These are phyloP conservation scores for Nymphaea colorata DNA, from an alignment of 164 flowering plant species.

Conservation along the genomic window DNA sequence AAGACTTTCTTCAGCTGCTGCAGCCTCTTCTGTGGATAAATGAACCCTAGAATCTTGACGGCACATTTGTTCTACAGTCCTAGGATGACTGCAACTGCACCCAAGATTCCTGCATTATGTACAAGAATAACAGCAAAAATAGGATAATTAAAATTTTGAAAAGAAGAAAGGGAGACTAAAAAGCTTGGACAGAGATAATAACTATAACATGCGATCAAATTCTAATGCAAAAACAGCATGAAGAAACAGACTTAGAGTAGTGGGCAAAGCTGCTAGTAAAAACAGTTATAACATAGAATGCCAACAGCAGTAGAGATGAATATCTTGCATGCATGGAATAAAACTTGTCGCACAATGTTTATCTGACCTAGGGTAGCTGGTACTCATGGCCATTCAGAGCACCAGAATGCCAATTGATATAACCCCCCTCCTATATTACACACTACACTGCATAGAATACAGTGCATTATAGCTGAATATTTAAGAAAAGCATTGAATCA, in stretches of 20 bases:
- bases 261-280: not conserved
- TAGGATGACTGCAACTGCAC: conserved; percentile 32
- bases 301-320: too few species aligned
- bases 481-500: too few species aligned
- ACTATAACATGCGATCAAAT: not conserved
- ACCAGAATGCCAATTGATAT: too few species aligned
- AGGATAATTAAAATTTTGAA: conserved; percentile 5
- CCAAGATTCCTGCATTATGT: conserved; percentile 21
- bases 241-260: not conserved
- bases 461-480: too few species aligned
- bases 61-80: conserved; percentile 48
- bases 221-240: not conserved
- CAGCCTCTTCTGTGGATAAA: conserved; percentile 62
- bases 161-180: conserved; percentile 1
- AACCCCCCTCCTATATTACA: too few species aligned
- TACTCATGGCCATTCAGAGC: too few species aligned
- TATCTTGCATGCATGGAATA: too few species aligned
- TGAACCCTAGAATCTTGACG: conserved; percentile 61
- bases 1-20: conserved; percentile 83
- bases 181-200: not conserved
- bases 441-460: too few species aligned
- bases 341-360: too few species aligned
- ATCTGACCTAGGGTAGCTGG: too few species aligned
- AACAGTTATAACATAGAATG: too few species aligned
- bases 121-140: not conserved